Evolutionary conservation across 2,329 filamentous ascomycete species (phyloP).

Genomic region (Hypoxylon sp.): DNA sequence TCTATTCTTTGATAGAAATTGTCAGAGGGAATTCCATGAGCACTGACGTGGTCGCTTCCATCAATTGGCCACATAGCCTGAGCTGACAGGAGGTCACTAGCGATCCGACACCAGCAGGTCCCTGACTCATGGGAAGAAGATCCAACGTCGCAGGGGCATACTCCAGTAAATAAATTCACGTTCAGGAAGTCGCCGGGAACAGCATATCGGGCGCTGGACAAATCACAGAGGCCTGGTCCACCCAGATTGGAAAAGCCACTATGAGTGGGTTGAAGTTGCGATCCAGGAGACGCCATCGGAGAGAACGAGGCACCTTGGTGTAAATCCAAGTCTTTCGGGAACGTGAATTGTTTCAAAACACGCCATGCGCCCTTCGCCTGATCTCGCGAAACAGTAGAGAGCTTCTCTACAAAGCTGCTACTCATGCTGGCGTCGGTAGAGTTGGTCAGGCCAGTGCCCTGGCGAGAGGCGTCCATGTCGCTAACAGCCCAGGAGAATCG

Average conservation of each 20-base stretch:
- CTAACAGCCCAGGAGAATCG: slow-evolving; percentile 15
- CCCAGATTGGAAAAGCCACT: slow-evolving; percentile 14
- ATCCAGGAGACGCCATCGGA: slow-evolving; percentile 27
- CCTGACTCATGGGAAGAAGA: slow-evolving; percentile 49
- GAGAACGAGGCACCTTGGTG: slow-evolving; percentile 34
- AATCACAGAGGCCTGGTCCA: slow-evolving; percentile 46
- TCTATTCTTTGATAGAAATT: slow-evolving; percentile 58
- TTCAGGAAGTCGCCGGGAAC: slow-evolving; percentile 65
- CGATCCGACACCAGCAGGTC: slow-evolving; percentile 53
- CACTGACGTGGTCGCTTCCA: slow-evolving; percentile 13
- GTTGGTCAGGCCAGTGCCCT: slow-evolving; percentile 46
- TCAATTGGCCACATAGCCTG: slow-evolving; percentile 42
- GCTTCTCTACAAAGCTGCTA: slow-evolving; percentile 44
- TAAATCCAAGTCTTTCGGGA: slow-evolving; percentile 46
- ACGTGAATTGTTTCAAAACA: slow-evolving; percentile 50
- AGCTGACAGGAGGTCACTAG: slow-evolving; percentile 23
- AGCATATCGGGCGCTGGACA: slow-evolving; percentile 49
- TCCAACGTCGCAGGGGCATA: slow-evolving; percentile 34
- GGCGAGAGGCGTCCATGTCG: slow-evolving; percentile 37
- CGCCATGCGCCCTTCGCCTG: slow-evolving; percentile 44
- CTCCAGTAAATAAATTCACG: slow-evolving; percentile 39
- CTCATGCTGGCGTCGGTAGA: slow-evolving; percentile 49
- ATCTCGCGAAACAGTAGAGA: slow-evolving; percentile 39
- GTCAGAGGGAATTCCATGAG: slow-evolving; percentile 47
- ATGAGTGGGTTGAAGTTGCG: slow-evolving; percentile 6